Conservation (phyloP, 495 filamentous ascomycete genomes). For the Achaetomiella virescens region DNA sequence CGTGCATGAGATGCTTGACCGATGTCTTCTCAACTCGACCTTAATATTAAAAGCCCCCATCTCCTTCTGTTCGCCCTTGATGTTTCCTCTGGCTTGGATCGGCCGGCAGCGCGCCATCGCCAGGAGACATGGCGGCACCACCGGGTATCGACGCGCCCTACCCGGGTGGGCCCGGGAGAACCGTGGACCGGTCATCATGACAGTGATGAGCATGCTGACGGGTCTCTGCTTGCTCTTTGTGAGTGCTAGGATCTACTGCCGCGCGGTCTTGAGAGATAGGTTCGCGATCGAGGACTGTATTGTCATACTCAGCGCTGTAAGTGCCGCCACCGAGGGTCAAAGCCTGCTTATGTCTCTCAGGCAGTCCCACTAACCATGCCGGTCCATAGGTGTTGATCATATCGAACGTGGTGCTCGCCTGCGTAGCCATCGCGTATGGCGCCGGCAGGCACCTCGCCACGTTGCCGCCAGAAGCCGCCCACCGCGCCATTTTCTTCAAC, state of each 20-base stretch:
- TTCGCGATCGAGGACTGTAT: slow-evolving; percentile 15
- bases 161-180: slow-evolving; percentile 17
- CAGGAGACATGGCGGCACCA: too few relatives aligned
- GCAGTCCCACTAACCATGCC: too few relatives aligned
- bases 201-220: slow-evolving; percentile 12
- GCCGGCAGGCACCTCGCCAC: slow-evolving; percentile 17
- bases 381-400: neutral
- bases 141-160: slow-evolving; percentile 1
- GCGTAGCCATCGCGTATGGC: slow-evolving; percentile 8
- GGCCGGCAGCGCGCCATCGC: too few relatives aligned
- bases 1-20: too few relatives aligned
- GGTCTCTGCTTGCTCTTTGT: slow-evolving; percentile 16
- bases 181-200: slow-evolving; percentile 17
- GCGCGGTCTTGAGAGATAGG: slow-evolving; percentile 7
- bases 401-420: slow-evolving; percentile 8
- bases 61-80: too few relatives aligned
- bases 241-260: slow-evolving; percentile 19
- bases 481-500: slow-evolving; percentile 17
- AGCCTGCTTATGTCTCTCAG: too few relatives aligned
- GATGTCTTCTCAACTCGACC: too few relatives aligned
- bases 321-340: too few relatives aligned
- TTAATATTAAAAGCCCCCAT: too few relatives aligned
- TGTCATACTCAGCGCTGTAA: slow-evolving; percentile 6
- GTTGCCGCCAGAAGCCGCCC: slow-evolving; percentile 7
- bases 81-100: too few relatives aligned